Conservation (phyloP, 768 basidiomycete species). For the Hysterangium stoloniferum region DNA sequence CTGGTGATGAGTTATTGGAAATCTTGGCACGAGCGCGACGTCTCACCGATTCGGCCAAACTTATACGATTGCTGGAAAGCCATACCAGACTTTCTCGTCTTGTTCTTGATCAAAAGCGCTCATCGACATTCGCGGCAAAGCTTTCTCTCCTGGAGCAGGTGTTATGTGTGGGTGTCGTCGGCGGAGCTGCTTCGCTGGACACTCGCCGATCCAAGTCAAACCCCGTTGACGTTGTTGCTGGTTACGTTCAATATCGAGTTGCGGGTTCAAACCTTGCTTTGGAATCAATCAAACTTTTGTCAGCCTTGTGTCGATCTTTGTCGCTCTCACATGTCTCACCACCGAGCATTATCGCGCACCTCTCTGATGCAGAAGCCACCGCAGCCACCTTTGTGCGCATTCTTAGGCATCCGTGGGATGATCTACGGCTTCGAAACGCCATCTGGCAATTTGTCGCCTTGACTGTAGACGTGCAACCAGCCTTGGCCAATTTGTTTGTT, state of each 20-base stretch:
- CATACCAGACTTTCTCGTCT: slow-evolving; percentile 55
- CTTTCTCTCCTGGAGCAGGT: slow-evolving; percentile 67
- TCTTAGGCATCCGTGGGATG: slow-evolving; percentile 73
- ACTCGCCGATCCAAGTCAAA: slow-evolving; percentile 45
- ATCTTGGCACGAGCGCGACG: slow-evolving; percentile 57
- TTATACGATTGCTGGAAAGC: slow-evolving; percentile 62
- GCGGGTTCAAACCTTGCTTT: slow-evolving; percentile 54
- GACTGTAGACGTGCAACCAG: slow-evolving; percentile 81
- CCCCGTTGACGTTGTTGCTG: slow-evolving; percentile 67
- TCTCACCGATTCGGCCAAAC: slow-evolving; percentile 57
- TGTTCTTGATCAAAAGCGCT: slow-evolving; percentile 58
- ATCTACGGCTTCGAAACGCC: slow-evolving; percentile 58
- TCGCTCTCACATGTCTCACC: slow-evolving; percentile 52
- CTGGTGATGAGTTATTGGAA: slow-evolving; percentile 49
- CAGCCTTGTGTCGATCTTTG: slow-evolving; percentile 58
- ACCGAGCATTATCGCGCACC: slow-evolving; percentile 69
- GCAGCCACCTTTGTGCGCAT: slow-evolving; percentile 63
- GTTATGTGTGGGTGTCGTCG: slow-evolving; percentile 54
- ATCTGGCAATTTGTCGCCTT: slow-evolving; percentile 82
- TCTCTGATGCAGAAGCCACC: slow-evolving; percentile 68
- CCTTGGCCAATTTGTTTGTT: slow-evolving; percentile 72
- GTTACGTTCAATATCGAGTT: slow-evolving; percentile 58
- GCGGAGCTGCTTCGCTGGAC: slow-evolving; percentile 38
- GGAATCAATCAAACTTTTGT: slow-evolving; percentile 60
- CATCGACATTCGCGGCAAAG: slow-evolving; percentile 25